These are phyloP conservation scores for Gastrolobium bilobum DNA, from an alignment of 306 rosid species.

Conservation along the genomic window DNA sequence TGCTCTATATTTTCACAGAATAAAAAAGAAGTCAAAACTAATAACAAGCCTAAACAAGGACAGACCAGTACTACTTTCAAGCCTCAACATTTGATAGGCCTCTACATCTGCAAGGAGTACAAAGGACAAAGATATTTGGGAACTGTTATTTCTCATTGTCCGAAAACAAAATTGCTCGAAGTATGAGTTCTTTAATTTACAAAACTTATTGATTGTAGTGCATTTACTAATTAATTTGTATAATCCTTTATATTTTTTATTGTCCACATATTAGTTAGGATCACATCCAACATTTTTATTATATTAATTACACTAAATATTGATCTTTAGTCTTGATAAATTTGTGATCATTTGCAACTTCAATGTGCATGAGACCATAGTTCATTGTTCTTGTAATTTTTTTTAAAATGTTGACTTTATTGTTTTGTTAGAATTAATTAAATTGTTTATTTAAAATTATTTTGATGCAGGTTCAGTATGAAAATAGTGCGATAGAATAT, in stretches of 20 bases:
- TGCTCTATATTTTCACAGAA: background rate
- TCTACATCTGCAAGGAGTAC: background rate
- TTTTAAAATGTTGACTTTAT: background rate
- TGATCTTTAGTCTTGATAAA: background rate
- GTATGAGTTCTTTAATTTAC: slow-evolving; percentile 1
- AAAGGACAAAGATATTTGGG: background rate
- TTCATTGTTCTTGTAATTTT: background rate
- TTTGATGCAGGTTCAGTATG: background rate
- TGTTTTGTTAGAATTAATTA: background rate
- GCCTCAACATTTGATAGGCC: background rate
- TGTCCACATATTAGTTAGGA: too few species aligned
- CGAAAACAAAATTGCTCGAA: background rate
- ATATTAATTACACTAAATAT: background rate
- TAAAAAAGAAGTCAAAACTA: background rate
- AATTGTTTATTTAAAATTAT: background rate
- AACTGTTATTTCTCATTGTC: background rate
- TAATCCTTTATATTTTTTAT: background rate
- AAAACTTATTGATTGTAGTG: background rate
- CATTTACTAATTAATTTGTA: background rate
- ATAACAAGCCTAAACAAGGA: background rate
- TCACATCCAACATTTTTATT: background rate
- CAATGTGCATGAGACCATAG: background rate
- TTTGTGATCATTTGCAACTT: background rate
- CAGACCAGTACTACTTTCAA: background rate
- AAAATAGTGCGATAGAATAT: background rate